Conservation (phyloP, 768 basidiomycete species). For the Scleroderma citrinum region DNA sequence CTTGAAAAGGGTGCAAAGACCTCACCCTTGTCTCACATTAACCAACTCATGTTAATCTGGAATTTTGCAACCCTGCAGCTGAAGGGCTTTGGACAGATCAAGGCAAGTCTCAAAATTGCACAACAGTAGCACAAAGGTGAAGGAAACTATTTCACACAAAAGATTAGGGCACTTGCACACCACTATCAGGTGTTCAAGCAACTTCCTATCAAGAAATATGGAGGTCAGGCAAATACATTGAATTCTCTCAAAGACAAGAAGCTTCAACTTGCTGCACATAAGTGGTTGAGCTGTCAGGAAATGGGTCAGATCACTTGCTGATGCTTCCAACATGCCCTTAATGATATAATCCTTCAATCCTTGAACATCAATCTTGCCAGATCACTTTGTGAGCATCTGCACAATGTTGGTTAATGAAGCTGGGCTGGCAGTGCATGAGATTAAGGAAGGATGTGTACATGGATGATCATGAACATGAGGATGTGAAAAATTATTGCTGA, state of each 20-base stretch:
- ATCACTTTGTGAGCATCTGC: constrained; percentile 18
- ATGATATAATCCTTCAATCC: constrained; percentile 24
- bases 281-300: constrained; percentile 19
- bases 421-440: constrained; percentile 6
- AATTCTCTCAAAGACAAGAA: constrained; percentile 8
- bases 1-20: constrained; percentile 22
- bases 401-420: constrained; percentile 7
- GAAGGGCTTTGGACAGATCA: constrained; percentile 25
- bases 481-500: neutral
- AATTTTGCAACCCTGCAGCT: constrained; percentile 7
- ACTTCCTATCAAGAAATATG: constrained; percentile 26
- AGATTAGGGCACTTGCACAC: constrained; percentile 25
- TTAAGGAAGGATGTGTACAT: neutral
- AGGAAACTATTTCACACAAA: constrained; percentile 23
- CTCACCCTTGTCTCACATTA: constrained; percentile 20
- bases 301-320: constrained; percentile 30
- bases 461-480: neutral
- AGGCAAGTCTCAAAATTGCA: constrained; percentile 32
- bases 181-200: constrained; percentile 34
- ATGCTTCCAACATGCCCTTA: constrained; percentile 21
- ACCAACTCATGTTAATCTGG: constrained; percentile 6
- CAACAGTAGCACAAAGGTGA: constrained; percentile 32
- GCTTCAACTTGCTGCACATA: constrained; percentile 1
- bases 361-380: constrained; percentile 22
- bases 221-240: constrained; percentile 14